phyloP scores from a whole-genome alignment of 1,139 yeast genomes.

The Geotrichum phurueaensis region DNA sequence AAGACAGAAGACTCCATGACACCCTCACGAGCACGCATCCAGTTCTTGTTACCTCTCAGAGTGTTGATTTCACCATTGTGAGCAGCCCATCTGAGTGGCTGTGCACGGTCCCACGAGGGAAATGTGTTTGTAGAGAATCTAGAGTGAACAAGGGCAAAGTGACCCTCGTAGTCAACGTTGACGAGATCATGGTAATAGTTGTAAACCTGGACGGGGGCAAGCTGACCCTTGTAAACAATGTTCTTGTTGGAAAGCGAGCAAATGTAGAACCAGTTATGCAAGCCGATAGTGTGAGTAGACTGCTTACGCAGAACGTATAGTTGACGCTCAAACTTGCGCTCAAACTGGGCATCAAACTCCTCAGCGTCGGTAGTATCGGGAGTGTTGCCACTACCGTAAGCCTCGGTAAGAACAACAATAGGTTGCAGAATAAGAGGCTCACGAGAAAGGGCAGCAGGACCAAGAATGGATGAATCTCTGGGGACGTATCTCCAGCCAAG shows the following conservation, averaged over 20 bases:
- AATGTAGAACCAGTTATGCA: slow-evolving; percentile 95
- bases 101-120: slow-evolving; percentile 99
- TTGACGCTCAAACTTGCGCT: slow-evolving; percentile 70
- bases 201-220: slow-evolving; percentile 94
- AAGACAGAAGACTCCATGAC: slow-evolving; percentile 82
- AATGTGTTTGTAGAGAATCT: slow-evolving; percentile 97
- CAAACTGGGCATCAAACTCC: slow-evolving; percentile 51
- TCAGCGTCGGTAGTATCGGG: slow-evolving; percentile 34
- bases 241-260: slow-evolving; percentile 86
- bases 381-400: slow-evolving; percentile 41
- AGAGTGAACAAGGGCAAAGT: slow-evolving; percentile 93
- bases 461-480: slow-evolving; percentile 83
- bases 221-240: slow-evolving; percentile 95
- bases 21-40: slow-evolving; percentile 99
- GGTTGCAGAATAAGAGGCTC: slow-evolving; percentile 93
- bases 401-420: slow-evolving; percentile 61
- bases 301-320: slow-evolving; percentile 83
- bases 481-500: slow-evolving; percentile 97
- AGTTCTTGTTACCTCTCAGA: slow-evolving; percentile 92
- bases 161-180: slow-evolving; percentile 89
- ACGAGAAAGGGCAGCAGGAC: slow-evolving; percentile 90
- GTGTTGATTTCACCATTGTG: slow-evolving; percentile 99
- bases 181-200: slow-evolving; percentile 88
- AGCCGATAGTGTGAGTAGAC: slow-evolving; percentile 82
- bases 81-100: slow-evolving; percentile 95